Percentiles rank a stretch among this genome's conserved stretches.
Conservation (phyloP, 306 rosid genomes). For the Castanea crenata region DNA sequence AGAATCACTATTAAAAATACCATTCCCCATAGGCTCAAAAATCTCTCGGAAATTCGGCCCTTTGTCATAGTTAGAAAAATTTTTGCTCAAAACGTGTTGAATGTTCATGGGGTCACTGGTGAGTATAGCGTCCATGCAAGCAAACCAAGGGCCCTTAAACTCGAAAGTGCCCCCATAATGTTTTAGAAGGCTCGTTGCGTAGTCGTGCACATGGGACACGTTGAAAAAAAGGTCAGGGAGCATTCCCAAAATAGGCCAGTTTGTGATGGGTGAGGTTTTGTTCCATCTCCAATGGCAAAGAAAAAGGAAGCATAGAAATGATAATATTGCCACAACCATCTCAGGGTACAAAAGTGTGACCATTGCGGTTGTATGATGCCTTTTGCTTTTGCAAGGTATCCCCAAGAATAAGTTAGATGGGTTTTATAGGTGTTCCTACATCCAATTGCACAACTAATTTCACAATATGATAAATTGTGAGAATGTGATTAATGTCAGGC, state of each 20-base stretch:
- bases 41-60: slow-evolving; percentile 27
- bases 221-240: slow-evolving; percentile 6
- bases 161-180: not conserved
- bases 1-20: slow-evolving; percentile 27
- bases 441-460: no score
- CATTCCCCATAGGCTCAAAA: slow-evolving; percentile 38
- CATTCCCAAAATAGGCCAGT: slow-evolving; percentile 9
- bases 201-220: not conserved
- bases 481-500: no score
- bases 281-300: not conserved
- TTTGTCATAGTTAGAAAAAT: slow-evolving; percentile 12
- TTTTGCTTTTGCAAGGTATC: not conserved
- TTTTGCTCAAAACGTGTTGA: slow-evolving; percentile 7
- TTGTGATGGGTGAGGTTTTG: not conserved
- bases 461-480: no score
- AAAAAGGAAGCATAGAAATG: not conserved
- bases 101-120: slow-evolving; percentile 35
- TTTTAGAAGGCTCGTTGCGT: not conserved
- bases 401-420: no score
- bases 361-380: not conserved
- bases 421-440: no score
- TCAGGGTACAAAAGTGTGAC: not conserved
- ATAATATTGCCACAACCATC: not conserved
- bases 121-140: not conserved
- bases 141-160: slow-evolving; percentile 23